Evolutionary conservation across 139 green algal species (phyloP).

Genomic region (Coccomyxa sp.): DNA sequence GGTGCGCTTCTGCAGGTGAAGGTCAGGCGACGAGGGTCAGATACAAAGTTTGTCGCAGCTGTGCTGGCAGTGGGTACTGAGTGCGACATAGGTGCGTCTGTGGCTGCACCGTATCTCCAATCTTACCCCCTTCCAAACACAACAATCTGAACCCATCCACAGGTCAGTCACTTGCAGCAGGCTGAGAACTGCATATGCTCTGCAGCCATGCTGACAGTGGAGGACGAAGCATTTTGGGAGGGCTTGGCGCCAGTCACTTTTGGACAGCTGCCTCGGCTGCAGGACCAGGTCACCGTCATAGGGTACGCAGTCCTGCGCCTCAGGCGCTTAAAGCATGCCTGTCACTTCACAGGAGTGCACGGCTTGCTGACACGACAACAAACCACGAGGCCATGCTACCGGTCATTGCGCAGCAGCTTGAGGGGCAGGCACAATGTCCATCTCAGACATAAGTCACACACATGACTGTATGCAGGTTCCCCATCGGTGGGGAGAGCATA

Average conservation of each 20-base stretch:
- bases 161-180: neutral
- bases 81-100: slow-evolving; percentile 82
- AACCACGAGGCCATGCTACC: too few relatives aligned
- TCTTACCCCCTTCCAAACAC: too few relatives aligned
- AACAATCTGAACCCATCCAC: too few relatives aligned
- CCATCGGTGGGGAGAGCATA: slow-evolving; percentile 86
- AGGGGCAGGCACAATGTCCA: too few relatives aligned
- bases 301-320: slow-evolving; percentile 24
- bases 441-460: too few relatives aligned
- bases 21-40: slow-evolving; percentile 85
- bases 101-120: too few relatives aligned
- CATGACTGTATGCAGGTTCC: neutral
- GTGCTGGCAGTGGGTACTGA: slow-evolving; percentile 92
- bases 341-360: neutral
- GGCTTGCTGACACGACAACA: too few relatives aligned
- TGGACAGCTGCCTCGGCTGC: slow-evolving; percentile 65
- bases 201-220: slow-evolving; percentile 68
- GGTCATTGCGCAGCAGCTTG: too few relatives aligned
- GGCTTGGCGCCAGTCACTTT: slow-evolving; percentile 68
- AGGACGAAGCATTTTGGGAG: slow-evolving; percentile 85
- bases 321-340: too few relatives aligned
- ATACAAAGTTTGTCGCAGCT: slow-evolving; percentile 85
- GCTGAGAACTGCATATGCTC: neutral
- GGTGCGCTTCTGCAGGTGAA: slow-evolving; percentile 74
- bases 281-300: slow-evolving; percentile 87